Conservation (phyloP, 2,329 filamentous ascomycete species). For the Nannizzia gypsea region DNA sequence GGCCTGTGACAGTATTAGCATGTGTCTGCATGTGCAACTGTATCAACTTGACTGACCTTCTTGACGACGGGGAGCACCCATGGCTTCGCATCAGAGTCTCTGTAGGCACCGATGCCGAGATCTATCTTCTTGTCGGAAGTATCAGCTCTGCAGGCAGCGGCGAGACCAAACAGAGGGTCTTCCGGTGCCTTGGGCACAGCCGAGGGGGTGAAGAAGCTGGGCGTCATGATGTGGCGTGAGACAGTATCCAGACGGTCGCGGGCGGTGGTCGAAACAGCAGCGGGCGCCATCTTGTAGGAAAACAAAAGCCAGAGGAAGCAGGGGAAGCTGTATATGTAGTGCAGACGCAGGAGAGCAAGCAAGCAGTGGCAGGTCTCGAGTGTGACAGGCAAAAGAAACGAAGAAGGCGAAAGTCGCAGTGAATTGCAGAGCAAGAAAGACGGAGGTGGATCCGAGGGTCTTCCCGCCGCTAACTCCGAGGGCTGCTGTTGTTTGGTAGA, state of each 20-base stretch:
- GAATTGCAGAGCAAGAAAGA: conserved; percentile 3
- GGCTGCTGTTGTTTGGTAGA: not conserved
- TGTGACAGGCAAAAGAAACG: not conserved
- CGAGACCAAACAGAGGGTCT: conserved; percentile 87
- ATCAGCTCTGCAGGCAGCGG: conserved; percentile 77
- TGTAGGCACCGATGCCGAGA: conserved; percentile 87
- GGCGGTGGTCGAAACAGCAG: conserved; percentile 7
- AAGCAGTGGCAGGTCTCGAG: not conserved
- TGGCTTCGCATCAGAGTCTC: conserved; percentile 89
- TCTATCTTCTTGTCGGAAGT: conserved; percentile 71
- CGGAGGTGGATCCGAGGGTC: not conserved
- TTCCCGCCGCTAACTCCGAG: not conserved
- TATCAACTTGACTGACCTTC: conserved; percentile 55
- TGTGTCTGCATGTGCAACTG: not conserved
- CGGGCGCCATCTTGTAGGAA: not conserved
- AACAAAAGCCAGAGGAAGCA: not conserved
- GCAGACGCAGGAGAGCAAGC: conserved; percentile 2
- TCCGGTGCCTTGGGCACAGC: conserved; percentile 81
- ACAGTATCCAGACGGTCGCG: conserved; percentile 12
- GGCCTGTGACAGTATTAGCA: conserved; percentile 47
- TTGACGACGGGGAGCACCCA: conserved; percentile 95
- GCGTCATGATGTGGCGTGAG: conserved; percentile 15
- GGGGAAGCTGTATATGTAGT: too few species aligned
- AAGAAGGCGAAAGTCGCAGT: not conserved
- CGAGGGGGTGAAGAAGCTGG: conserved; percentile 55